Conservation (phyloP, 495 filamentous ascomycete genomes). For the Oleoguttula mirabilis region DNA sequence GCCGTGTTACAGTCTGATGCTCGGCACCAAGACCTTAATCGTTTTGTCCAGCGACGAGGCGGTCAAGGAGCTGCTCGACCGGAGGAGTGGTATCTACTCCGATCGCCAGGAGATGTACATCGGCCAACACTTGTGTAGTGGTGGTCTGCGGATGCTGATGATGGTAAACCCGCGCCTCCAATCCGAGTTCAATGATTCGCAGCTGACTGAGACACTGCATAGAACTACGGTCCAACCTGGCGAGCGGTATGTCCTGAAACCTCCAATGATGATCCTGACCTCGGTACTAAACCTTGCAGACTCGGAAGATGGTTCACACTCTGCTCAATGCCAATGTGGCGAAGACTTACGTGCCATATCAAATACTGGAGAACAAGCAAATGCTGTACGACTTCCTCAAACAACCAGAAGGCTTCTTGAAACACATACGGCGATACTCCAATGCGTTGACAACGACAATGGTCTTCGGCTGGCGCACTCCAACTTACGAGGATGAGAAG, state of each 20-base stretch:
- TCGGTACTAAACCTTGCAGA: too few species aligned
- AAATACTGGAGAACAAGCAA: constrained; percentile 39
- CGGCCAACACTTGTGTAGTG: constrained; percentile 27
- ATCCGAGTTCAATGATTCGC: too few species aligned
- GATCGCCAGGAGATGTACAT: constrained; percentile 36
- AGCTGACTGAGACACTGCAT: too few species aligned
- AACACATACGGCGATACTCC: constrained; percentile 26
- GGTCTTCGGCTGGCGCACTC: constrained; percentile 36
- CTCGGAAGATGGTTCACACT: constrained; percentile 35
- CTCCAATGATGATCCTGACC: too few species aligned
- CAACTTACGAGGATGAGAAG: constrained; percentile 22
- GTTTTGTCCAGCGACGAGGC: constrained; percentile 32
- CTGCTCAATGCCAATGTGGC: constrained; percentile 34
- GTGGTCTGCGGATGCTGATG: constrained; percentile 34
- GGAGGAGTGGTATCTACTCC: constrained; percentile 34
- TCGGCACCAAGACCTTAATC: constrained; percentile 28
- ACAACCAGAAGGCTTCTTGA: constrained; percentile 29
- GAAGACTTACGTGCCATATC: constrained; percentile 37
- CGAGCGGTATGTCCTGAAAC: constrained; percentile 29
- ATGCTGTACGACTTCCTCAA: constrained; percentile 37
- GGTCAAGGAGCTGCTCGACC: constrained; percentile 36
- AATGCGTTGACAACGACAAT: constrained; percentile 14
- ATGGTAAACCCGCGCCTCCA: constrained; percentile 35
- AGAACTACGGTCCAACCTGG: constrained; percentile 31
- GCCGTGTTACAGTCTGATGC: constrained; percentile 29